Conservation (phyloP, 768 basidiomycete genomes). For the Coprinopsis sp. region DNA sequence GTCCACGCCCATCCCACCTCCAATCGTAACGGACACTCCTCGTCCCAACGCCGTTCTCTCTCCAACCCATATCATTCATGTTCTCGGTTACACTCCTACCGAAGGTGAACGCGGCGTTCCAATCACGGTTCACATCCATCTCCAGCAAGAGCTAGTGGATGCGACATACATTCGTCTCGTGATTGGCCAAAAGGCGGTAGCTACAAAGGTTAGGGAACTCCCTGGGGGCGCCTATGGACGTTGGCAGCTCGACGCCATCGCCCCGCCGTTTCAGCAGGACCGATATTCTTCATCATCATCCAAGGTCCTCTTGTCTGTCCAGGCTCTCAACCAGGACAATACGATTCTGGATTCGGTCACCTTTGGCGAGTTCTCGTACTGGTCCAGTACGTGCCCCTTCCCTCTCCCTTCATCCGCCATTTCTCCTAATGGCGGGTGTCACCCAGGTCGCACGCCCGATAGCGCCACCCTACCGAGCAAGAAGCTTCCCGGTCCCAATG, state of each 20-base stretch:
- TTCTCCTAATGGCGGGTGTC: slow-evolving; percentile 5
- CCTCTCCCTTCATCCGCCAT: slow-evolving; percentile 9
- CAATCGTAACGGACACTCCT: slow-evolving; percentile 8
- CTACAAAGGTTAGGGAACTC: slow-evolving; percentile 59
- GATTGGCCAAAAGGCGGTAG: slow-evolving; percentile 62
- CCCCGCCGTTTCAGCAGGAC: slow-evolving; percentile 48
- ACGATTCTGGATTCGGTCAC: slow-evolving; percentile 57
- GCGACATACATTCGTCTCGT: slow-evolving; percentile 68
- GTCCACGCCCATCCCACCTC: slow-evolving; percentile 5
- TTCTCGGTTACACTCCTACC: slow-evolving; percentile 59
- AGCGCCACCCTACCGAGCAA: slow-evolving; percentile 25
- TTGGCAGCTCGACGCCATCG: slow-evolving; percentile 64
- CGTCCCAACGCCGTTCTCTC: slow-evolving; percentile 37
- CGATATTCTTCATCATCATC: slow-evolving; percentile 34
- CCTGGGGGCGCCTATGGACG: slow-evolving; percentile 41
- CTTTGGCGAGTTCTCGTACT: slow-evolving; percentile 71
- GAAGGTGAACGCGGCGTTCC: slow-evolving; percentile 61
- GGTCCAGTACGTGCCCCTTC: slow-evolving; percentile 33
- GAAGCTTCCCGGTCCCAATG: slow-evolving; percentile 17
- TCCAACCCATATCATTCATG: slow-evolving; percentile 50
- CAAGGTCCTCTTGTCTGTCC: slow-evolving; percentile 54
- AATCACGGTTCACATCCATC: slow-evolving; percentile 61
- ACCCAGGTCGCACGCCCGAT: background rate
- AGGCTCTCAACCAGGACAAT: slow-evolving; percentile 54
- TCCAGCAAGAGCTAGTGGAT: slow-evolving; percentile 45